Evolutionary conservation across 768 basidiomycete genomes (phyloP).

Genomic region (Suillus clintonianus): DNA sequence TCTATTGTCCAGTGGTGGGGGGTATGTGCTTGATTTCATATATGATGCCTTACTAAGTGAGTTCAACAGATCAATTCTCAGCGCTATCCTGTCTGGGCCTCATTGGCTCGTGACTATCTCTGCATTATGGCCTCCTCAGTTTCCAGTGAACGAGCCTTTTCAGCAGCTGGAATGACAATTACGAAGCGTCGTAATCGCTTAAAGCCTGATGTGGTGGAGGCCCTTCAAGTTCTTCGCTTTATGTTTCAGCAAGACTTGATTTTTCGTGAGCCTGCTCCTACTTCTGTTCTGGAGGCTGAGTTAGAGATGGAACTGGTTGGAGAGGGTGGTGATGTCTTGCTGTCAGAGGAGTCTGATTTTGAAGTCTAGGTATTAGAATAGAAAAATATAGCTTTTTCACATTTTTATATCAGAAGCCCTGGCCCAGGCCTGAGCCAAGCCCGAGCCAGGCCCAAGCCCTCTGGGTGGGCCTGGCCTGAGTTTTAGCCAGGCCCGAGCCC

Average conservation of each 20-base stretch:
- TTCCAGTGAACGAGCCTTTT: conserved; percentile 42
- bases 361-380: not conserved
- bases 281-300: not conserved
- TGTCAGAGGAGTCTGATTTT: too few species aligned
- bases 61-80: conserved; percentile 14
- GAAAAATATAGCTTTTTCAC: not conserved
- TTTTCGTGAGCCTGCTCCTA: conserved; percentile 13
- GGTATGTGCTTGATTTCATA: conserved; percentile 15
- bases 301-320: not conserved
- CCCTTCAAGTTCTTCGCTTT: conserved; percentile 33
- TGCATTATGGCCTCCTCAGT: conserved; percentile 41
- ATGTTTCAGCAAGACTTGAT: conserved; percentile 21
- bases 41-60: conserved; percentile 11
- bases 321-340: too few species aligned
- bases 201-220: conserved; percentile 36
- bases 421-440: not conserved
- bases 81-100: conserved; percentile 30
- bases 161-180: conserved; percentile 39
- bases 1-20: conserved; percentile 36
- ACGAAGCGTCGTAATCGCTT: conserved; percentile 35
- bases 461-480: not conserved
- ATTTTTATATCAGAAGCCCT: not conserved
- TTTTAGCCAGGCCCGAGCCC: not conserved
- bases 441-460: conserved; percentile 1
- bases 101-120: conserved; percentile 38